A percentile compares a stretch with the other conserved stretches of the same genome.
Evolutionary conservation across 2,329 filamentous ascomycete species (phyloP).

Genomic region (Spiromastix sp.): DNA sequence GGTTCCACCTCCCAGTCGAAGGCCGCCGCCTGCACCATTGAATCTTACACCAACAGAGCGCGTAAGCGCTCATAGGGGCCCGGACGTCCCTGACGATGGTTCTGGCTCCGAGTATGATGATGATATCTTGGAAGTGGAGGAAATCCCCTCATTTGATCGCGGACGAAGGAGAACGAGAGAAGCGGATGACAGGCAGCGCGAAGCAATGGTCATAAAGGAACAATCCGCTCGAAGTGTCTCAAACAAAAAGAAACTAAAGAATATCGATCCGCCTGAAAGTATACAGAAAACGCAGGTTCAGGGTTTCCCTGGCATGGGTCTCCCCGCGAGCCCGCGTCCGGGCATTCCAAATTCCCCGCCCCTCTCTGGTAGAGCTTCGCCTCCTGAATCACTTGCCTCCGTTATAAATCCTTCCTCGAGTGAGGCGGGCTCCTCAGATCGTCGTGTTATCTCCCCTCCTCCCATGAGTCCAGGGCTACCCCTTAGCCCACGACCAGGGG

Average conservation of each 20-base stretch:
- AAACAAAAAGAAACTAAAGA: slow-evolving; percentile 57
- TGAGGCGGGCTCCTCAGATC: slow-evolving; percentile 15
- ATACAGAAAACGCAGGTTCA: slow-evolving; percentile 15
- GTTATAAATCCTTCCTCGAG: slow-evolving; percentile 20
- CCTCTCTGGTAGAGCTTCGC: slow-evolving; percentile 12
- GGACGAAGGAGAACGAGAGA: slow-evolving; percentile 77
- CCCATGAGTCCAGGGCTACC: slow-evolving; percentile 55
- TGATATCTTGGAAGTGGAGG: slow-evolving; percentile 58
- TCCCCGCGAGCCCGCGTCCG: slow-evolving; percentile 8
- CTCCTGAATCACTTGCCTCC: slow-evolving; percentile 21
- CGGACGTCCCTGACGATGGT: slow-evolving; percentile 39
- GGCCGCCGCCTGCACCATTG: slow-evolving; percentile 75
- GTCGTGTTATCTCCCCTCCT: slow-evolving; percentile 34
- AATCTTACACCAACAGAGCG: slow-evolving; percentile 48
- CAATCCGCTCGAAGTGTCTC: slow-evolving; percentile 62
- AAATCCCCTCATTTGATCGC: slow-evolving; percentile 46
- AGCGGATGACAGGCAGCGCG: slow-evolving; percentile 73
- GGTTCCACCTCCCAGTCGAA: slow-evolving; percentile 56
- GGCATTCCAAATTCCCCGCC: slow-evolving; percentile 19
- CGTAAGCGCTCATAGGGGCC: slow-evolving; percentile 35
- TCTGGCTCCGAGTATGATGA: slow-evolving; percentile 80
- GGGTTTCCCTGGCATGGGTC: slow-evolving; percentile 25
- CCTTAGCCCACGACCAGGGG: slow-evolving; percentile 49
- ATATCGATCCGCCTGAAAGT: slow-evolving; percentile 37
- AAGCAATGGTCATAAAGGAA: slow-evolving; percentile 56